Conservation (phyloP, 23 red algal species). For the Gracilaria vermiculophylla region DNA sequence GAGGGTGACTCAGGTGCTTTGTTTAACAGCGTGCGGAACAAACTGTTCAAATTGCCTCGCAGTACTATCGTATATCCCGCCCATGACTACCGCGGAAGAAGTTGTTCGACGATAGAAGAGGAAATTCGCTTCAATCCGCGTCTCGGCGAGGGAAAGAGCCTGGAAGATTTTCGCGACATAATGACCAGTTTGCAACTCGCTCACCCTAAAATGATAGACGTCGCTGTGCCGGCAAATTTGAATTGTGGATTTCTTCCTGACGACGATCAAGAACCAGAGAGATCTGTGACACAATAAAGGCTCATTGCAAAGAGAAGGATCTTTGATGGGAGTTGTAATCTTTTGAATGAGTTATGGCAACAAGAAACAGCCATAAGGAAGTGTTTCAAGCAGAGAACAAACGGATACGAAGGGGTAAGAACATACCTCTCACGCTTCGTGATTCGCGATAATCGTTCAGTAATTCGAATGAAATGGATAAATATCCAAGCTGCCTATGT, state of each 20-base stretch:
- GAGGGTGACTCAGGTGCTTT: constrained; percentile 59
- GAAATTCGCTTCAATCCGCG: constrained; percentile 72
- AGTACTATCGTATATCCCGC: constrained; percentile 79
- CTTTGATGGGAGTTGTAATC: neutral
- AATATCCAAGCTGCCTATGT: too few species aligned
- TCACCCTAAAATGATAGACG: constrained; percentile 72
- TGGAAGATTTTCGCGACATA: constrained; percentile 49
- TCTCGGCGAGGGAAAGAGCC: constrained; percentile 29
- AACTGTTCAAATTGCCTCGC: constrained; percentile 54
- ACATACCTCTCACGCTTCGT: too few species aligned
- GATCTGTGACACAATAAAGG: neutral
- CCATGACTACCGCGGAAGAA: constrained; percentile 77
- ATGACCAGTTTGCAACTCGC: constrained; percentile 70
- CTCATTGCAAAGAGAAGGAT: neutral
- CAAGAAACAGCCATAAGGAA: too few species aligned
- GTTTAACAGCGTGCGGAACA: constrained; percentile 61
- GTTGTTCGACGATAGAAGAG: constrained; percentile 64
- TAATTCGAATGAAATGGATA: too few species aligned
- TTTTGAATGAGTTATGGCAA: too few species aligned
- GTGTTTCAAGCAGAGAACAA: too few species aligned
- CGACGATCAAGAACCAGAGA: neutral
- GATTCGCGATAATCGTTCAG: too few species aligned
- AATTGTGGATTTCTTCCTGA: constrained; percentile 48
- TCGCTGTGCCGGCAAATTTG: constrained; percentile 72
- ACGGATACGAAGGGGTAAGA: too few species aligned